Evolutionary conservation across 257 asterid species (phyloP).

Genomic region (Salvia miltiorrhiza): DNA sequence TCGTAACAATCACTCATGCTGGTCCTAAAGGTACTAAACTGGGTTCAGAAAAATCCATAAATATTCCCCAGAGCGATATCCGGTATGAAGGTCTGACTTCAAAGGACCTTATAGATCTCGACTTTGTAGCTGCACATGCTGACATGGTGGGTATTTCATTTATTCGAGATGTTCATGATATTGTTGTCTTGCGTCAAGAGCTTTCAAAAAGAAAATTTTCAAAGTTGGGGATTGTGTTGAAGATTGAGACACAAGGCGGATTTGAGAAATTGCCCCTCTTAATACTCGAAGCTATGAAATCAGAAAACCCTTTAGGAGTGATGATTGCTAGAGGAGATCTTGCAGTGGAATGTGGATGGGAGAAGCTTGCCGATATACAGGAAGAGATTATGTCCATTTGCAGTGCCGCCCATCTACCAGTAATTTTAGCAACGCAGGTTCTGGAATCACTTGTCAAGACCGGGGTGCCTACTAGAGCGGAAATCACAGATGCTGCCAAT

Average conservation of each 20-base stretch:
- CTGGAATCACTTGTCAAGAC: constrained; percentile 60
- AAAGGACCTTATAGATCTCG: constrained; percentile 68
- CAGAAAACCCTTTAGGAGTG: constrained; percentile 55
- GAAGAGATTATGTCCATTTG: constrained; percentile 56
- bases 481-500: constrained; percentile 60
- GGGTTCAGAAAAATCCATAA: constrained; percentile 72
- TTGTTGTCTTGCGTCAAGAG: constrained; percentile 52
- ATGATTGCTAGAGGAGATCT: constrained; percentile 87
- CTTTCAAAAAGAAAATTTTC: constrained; percentile 44
- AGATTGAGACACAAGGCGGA: constrained; percentile 72
- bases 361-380: constrained; percentile 65
- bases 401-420: constrained; percentile 65
- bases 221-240: constrained; percentile 54
- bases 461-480: constrained; percentile 69
- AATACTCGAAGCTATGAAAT: constrained; percentile 65
- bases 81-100: constrained; percentile 71
- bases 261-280: constrained; percentile 57
- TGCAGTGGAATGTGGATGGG: constrained; percentile 86
- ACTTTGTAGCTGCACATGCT: constrained; percentile 65
- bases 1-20: constrained; percentile 65
- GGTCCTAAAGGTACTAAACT: constrained; percentile 60
- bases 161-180: constrained; percentile 54
- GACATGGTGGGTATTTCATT: constrained; percentile 74
- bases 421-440: constrained; percentile 71
- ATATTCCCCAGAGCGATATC: constrained; percentile 64